Percentiles rank a stretch among this genome's conserved stretches.
These are phyloP conservation scores for Podila epigama DNA, from an alignment of 192 early-diverging fungal genomes.

Conservation along the genomic window DNA sequence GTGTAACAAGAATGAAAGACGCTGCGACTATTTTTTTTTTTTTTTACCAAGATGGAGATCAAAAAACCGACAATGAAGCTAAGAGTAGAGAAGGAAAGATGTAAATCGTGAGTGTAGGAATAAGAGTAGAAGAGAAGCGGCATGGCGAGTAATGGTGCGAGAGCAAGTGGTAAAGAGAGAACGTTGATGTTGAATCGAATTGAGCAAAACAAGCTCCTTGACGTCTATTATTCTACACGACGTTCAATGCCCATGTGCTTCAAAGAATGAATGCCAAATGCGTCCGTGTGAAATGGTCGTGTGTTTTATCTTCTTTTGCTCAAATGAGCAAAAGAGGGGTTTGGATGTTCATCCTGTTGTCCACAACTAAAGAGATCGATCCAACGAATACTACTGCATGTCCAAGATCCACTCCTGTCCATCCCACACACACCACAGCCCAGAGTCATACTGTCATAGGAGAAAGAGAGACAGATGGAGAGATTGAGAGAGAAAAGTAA, in stretches of 20 bases:
- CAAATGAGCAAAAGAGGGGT: neutral
- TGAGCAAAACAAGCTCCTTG: too few species aligned
- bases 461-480: too few species aligned
- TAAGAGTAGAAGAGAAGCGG: too few species aligned
- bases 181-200: too few species aligned
- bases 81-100: slow-evolving; percentile 13
- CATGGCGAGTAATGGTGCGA: neutral
- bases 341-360: too few species aligned
- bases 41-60: slow-evolving; percentile 75
- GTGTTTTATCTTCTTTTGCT: neutral
- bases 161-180: too few species aligned
- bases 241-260: too few species aligned
- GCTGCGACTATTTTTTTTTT: neutral
- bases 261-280: too few species aligned
- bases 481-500: too few species aligned
- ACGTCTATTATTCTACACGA: too few species aligned
- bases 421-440: neutral
- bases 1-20: neutral
- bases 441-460: too few species aligned
- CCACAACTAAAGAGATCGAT: neutral
- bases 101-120: neutral
- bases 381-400: too few species aligned
- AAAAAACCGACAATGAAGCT: slow-evolving; percentile 87
- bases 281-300: neutral
- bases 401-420: neutral